Evolutionary conservation across 495 filamentous ascomycete genomes (phyloP).

Genomic region (Chaetomium tenue): DNA sequence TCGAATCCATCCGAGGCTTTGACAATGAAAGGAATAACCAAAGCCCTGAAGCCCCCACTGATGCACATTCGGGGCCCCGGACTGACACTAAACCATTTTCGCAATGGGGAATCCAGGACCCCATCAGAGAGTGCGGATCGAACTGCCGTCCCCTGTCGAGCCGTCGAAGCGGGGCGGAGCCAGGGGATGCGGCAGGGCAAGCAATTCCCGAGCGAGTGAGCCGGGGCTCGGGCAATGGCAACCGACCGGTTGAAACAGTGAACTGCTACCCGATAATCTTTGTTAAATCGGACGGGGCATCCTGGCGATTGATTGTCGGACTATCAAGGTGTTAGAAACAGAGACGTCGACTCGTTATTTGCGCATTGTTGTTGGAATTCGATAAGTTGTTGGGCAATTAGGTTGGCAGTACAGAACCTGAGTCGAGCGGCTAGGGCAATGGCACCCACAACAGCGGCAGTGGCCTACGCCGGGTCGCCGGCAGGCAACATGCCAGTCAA

Average conservation of each 20-base stretch:
- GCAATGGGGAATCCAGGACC: too few species aligned
- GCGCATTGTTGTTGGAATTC: not conserved
- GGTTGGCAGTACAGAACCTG: not conserved
- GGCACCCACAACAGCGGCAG: constrained; percentile 2
- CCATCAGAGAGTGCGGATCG: too few species aligned
- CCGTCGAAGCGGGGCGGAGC: constrained; percentile 7
- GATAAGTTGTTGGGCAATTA: not conserved
- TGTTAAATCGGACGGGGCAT: constrained; percentile 1
- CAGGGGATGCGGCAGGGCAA: not conserved
- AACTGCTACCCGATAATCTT: not conserved
- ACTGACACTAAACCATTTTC: not conserved
- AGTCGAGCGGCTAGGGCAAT: not conserved
- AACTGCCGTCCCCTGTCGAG: constrained; percentile 17
- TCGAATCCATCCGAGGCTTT: not conserved
- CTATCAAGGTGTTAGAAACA: not conserved
- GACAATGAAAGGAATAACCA: too few species aligned
- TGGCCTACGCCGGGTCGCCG: constrained; percentile 26
- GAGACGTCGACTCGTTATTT: not conserved
- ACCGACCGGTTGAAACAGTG: constrained; percentile 12
- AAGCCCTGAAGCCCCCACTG: too few species aligned
- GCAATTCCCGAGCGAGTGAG: constrained; percentile 18
- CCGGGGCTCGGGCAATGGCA: constrained; percentile 20
- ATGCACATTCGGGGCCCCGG: not conserved
- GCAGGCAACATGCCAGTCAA: constrained; percentile 28
- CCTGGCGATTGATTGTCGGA: not conserved